Evolutionary conservation across 148 eudicot species (phyloP).

Genomic region (Vaccinium myrtillus): DNA sequence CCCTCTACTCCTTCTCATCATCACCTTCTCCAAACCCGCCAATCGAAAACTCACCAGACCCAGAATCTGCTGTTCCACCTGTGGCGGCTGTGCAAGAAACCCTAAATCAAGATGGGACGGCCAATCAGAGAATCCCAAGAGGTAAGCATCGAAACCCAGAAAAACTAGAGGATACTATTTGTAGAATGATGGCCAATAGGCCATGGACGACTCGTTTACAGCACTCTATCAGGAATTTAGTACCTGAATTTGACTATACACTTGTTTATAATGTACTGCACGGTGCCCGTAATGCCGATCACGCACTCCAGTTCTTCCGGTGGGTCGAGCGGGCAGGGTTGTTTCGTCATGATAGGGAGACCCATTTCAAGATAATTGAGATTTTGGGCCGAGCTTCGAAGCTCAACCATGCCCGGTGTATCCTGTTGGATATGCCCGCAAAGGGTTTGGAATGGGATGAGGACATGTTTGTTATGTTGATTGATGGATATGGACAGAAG

Average conservation of each 20-base stretch:
- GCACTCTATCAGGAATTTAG: constrained; percentile 74
- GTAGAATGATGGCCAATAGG: constrained; percentile 89
- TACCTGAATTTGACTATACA: constrained; percentile 56
- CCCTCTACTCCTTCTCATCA: constrained; percentile 42
- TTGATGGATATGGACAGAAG: constrained; percentile 69
- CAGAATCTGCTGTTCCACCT: constrained; percentile 18
- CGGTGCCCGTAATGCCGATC: constrained; percentile 53
- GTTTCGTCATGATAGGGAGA: constrained; percentile 55
- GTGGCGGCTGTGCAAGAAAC: constrained; percentile 20
- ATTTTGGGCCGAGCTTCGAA: constrained; percentile 57
- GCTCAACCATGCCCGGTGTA: constrained; percentile 87
- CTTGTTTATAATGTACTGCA: constrained; percentile 72
- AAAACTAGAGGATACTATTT: constrained; percentile 59
- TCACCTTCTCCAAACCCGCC: constrained; percentile 31
- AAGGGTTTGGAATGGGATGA: constrained; percentile 77
- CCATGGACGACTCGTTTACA: constrained; percentile 93
- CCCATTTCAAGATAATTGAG: constrained; percentile 72
- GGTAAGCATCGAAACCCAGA: constrained; percentile 59
- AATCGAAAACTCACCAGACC: background rate
- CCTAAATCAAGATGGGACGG: constrained; percentile 4
- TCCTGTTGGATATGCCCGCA: constrained; percentile 73
- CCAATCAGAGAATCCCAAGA: constrained; percentile 30
- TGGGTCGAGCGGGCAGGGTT: constrained; percentile 81
- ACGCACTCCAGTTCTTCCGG: constrained; percentile 83
- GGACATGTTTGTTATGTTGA: constrained; percentile 78